These are phyloP conservation scores for Tolypocladium cylindrosporum DNA, from an alignment of 2,329 filamentous ascomycete genomes.

Conservation along the genomic window DNA sequence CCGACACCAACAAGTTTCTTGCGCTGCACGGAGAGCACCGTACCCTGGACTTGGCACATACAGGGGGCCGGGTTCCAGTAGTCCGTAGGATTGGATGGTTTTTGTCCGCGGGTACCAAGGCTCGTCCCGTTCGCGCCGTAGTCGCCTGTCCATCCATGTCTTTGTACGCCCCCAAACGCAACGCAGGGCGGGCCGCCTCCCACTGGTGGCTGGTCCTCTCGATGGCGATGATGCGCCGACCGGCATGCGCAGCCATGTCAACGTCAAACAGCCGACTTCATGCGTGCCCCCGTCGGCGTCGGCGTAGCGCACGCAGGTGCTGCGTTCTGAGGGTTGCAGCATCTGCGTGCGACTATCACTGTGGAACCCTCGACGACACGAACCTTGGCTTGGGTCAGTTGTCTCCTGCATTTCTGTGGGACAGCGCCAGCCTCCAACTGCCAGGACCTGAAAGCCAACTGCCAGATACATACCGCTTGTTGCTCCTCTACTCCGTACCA, in stretches of 20 bases:
- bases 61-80: neutral
- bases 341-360: neutral
- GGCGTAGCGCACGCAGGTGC: neutral
- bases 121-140: slow-evolving; percentile 23
- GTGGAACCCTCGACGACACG: neutral
- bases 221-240: slow-evolving; percentile 1
- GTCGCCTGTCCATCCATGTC: neutral
- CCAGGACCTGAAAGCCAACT: neutral
- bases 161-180: neutral
- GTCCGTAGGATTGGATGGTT: neutral
- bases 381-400: neutral
- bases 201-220: neutral
- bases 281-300: neutral
- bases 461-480: neutral
- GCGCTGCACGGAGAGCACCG: neutral
- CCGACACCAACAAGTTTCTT: neutral
- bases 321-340: neutral
- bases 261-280: neutral
- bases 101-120: slow-evolving; percentile 15
- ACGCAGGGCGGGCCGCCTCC: neutral
- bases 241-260: neutral
- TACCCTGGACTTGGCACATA: neutral
- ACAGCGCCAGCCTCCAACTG: neutral
- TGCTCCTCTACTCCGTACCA: neutral
- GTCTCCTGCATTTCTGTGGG: neutral